A percentile compares a stretch with the other conserved stretches of the same genome.
Evolutionary conservation across 805 yeast genomes (phyloP).

Genomic region (Wickerhamiella occidentalis): DNA sequence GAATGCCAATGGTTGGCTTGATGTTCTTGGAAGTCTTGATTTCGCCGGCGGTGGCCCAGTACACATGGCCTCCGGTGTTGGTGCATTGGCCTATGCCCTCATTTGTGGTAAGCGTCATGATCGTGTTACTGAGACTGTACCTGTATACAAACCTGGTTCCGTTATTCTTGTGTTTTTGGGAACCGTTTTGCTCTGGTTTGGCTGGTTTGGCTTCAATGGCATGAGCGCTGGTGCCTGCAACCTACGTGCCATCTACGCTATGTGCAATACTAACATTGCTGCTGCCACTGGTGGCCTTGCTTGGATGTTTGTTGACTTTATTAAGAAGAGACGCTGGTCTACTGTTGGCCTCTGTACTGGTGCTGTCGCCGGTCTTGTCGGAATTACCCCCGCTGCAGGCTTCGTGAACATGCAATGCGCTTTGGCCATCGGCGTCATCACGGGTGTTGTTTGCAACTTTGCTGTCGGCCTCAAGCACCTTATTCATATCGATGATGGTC

Average conservation of each 20-base stretch:
- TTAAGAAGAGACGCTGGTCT: constrained; percentile 86
- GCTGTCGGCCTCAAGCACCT: constrained; percentile 70
- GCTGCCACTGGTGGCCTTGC: constrained; percentile 88
- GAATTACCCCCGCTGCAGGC: constrained; percentile 95
- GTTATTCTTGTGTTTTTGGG: constrained; percentile 86
- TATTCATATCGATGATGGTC: constrained; percentile 81
- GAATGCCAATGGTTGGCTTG: constrained; percentile 90
- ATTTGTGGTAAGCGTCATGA: constrained; percentile 87
- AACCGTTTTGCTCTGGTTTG: constrained; percentile 91
- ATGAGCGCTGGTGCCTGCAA: constrained; percentile 93
- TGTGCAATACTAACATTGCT: constrained; percentile 85
- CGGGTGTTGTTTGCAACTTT: constrained; percentile 68
- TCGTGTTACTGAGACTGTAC: constrained; percentile 52
- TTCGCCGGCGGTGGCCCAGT: constrained; percentile 99
- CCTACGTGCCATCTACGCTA: constrained; percentile 89
- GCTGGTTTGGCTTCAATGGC: constrained; percentile 99
- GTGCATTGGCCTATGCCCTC: constrained; percentile 88
- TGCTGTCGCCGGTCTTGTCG: constrained; percentile 85
- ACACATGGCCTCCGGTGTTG: constrained; percentile 87
- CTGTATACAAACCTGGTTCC: constrained; percentile 88
- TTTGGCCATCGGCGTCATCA: constrained; percentile 67
- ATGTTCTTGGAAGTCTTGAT: constrained; percentile 71
- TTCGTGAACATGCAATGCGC: constrained; percentile 87
- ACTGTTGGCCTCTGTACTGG: constrained; percentile 89
- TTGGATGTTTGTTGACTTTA: constrained; percentile 86